Evolutionary conservation across 768 basidiomycete genomes (phyloP), one percentile per base, ranked within the genome.

Genomic region (Xanthoconium stramineum): DNA sequence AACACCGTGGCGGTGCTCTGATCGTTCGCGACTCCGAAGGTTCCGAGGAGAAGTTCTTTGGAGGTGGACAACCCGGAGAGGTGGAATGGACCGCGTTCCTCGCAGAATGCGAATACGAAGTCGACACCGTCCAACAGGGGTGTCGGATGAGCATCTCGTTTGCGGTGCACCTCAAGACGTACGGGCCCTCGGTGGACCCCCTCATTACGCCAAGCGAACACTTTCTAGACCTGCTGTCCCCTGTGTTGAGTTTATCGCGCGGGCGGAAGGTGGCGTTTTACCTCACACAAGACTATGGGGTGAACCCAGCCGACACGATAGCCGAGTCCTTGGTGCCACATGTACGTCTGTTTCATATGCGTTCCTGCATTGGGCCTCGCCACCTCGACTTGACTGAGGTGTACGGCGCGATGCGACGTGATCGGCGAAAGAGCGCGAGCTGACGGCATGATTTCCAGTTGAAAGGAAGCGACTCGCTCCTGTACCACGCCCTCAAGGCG

Each of bases 61-160:
- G 81, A 7, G 74, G 81, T 0, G 84, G 86, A 37, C 84, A 85
- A 64, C 73, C 75, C 33, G 85, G 80, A 6, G 81, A 87, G 60
- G 77, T 91, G 56, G 89, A 92, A 57, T 92, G 90, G 90, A 78
- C 83, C 0, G 89, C 88, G 19, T 86, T 88, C 73, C 74, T 84
- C 48, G 77, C 82, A 6, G 88, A 90, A 59, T 89, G 88, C 71
- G 84, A 89, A 19, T 83, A 85, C 61, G 86, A 89, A 66, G 79
- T 89, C 53, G 86, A 91, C 66, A 73, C 79, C 2, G 83, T 93
- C 50, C 80, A 83, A 61, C 81, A 82, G 58, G 91, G 90, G 11
- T 87, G 84, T 62, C 76, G 85, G 48, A 73, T 91, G 61, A 80
- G 81, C 36, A 75, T 91, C 52, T 82, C 87, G 36, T 92, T 90